These are phyloP conservation scores for Danielozyma ontarioensis DNA, from an alignment of 805 yeast species.

Conservation along the genomic window DNA sequence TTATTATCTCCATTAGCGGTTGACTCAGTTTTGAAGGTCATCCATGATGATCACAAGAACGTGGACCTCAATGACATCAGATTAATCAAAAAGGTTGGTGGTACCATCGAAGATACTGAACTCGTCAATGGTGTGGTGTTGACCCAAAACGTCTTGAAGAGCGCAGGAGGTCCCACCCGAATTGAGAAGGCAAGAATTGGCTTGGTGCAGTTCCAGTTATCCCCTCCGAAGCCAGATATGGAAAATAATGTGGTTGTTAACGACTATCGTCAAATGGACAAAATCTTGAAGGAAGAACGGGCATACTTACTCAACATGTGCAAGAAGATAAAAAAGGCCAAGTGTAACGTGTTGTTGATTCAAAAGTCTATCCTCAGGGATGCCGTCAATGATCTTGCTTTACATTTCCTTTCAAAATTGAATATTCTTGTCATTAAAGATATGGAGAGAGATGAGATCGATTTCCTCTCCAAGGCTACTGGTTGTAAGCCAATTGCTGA, in stretches of 20 bases:
- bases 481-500: conserved; percentile 98
- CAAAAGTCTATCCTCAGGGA: conserved; percentile 93
- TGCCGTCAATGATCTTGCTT: conserved; percentile 89
- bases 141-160: conserved; percentile 82
- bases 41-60: conserved; percentile 50
- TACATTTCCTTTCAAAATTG: conserved; percentile 89
- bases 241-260: conserved; percentile 96
- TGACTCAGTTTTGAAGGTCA: conserved; percentile 81
- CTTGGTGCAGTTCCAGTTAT: conserved; percentile 85
- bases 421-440: conserved; percentile 93
- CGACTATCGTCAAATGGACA: conserved; percentile 99
- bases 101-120: conserved; percentile 95
- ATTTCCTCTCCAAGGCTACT: conserved; percentile 75
- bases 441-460: conserved; percentile 93
- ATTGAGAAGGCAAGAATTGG: conserved; percentile 92
- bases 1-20: conserved; percentile 90
- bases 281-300: conserved; percentile 95
- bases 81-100: conserved; percentile 90
- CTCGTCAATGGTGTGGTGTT: conserved; percentile 89
- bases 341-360: conserved; percentile 85
- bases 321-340: conserved; percentile 93
- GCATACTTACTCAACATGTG: conserved; percentile 91
- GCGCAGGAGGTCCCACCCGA: conserved; percentile 93
- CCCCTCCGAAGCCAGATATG: conserved; percentile 97
- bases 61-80: conserved; percentile 89